Base-by-base conservation (phyloP, 306 rosid genomes). In the Inga leiocalycina region DNA sequence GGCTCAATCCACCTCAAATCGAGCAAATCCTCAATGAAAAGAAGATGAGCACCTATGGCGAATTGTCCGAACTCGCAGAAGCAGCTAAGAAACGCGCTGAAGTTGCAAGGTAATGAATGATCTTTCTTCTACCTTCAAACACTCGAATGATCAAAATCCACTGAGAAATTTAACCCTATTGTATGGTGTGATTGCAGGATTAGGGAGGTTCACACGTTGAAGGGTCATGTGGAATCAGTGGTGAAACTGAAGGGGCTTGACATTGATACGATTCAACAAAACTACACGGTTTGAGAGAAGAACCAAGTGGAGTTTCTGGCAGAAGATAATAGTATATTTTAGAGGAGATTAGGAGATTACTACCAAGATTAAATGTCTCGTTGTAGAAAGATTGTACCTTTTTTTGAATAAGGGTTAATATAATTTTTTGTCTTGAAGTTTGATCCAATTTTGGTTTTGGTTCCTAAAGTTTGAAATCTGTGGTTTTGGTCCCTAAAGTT, bases 151-250 rank as follows among this genome's bases (percentile, higher is more conserved):
- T 54, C 61, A 51, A 51, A 51, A 51, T 39, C 43, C 43, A 4
- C 20, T 51, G 57, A 3, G 8, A 49, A n/a, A 56, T 20, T 56
- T 20, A 20, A 4, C 57, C 24, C 24, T 19, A 22, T 30, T 69
- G 51, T 39, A 4, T 39, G 45, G 20, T 66, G 17, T 49, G 64
- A 37, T 3, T 52, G 2, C 71, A 92, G 97, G 90, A 82, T 94
- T 82, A 94, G 98, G 89, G 98, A 93, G 90, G 97, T 93, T 78
- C 93, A 95, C 67, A 93, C 98, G 34, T 88, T 95, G 6, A 95
- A 93, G 79, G 98, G 98, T 5, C 98, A 95, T 39, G 98, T 95
- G 0, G 98, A 93, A 37, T 95, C 98, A 3, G 98, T 95, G 24
- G 98, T 95, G 61, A 95, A 95, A 32, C 91, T 95, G 39, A 95